Base-by-base conservation (phyloP, 495 filamentous ascomycete species). In the Choiromyces venosus region DNA sequence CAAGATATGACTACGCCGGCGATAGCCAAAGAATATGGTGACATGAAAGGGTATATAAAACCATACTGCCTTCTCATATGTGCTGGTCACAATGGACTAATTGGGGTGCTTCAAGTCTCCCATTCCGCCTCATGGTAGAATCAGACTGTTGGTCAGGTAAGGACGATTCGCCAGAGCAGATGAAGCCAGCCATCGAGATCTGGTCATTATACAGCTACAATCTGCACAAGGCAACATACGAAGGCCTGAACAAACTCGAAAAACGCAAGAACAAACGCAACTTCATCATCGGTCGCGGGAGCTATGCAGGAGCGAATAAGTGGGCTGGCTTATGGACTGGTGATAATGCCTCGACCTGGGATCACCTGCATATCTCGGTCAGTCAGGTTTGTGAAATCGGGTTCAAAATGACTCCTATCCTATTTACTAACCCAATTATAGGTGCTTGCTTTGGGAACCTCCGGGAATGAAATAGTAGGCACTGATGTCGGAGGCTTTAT, bases 1-100 rank as follows among this genome's bases (percentile, higher is more conserved):
- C 79, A 81, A 65, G 80, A 81, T 40, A 80, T 81, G 80, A 81
- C 79, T 7, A 72, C 80, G 19, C 79, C 79, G 9, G 71, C 70
- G 33, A 70, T 81, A 18, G 44, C 69, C 18, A 37, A 73, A 40
- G 64, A 69, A 25, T 81, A 79, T 71, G 76, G 76, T 7, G 76
- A 81, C 40, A 76, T 75, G 79, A 75, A 77, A 64, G 71, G 40
- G 69, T 67, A 73, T 38, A 35, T 33, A 29, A 0, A 52, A n/a
- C 18, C 4, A 73, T 7, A 8, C 25, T 8, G 29, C 14, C 66
- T 42, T 40, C 66, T 3, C 33, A 40, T 12, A n/a, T 36, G 12
- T 12, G 18, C 25, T 61, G 6, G 12, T 5, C 25, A 61, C 25
- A 61, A 16, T 61, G 6, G n/a, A 16, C 52, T 68, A 73, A 68